These are phyloP conservation scores for Trebouxiophyceae sp. DNA, from an alignment of 163 green algal genomes.

Conservation along the genomic window DNA sequence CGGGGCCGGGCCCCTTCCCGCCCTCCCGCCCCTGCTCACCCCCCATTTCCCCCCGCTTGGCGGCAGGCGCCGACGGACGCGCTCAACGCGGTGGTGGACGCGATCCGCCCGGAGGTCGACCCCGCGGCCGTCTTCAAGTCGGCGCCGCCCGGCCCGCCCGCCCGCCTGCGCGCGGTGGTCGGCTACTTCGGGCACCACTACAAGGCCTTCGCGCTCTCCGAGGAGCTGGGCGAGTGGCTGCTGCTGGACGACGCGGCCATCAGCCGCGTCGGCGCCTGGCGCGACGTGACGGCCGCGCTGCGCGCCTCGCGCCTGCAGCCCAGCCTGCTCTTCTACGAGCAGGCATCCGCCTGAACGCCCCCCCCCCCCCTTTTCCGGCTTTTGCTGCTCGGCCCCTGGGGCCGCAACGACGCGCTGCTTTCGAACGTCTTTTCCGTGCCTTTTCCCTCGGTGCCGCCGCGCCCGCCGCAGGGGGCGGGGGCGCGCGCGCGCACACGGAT, in stretches of 20 bases:
- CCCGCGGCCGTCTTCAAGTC: constrained; percentile 37
- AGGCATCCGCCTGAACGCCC: too few relatives aligned
- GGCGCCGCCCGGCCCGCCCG: neutral
- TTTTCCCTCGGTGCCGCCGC: too few relatives aligned
- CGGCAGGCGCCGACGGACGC: constrained; percentile 37
- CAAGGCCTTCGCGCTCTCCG: constrained; percentile 42
- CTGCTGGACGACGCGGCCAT: constrained; percentile 60
- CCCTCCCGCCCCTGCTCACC: neutral
- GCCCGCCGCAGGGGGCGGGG: too few relatives aligned
- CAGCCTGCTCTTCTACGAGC: constrained; percentile 61
- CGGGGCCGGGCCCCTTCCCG: neutral
- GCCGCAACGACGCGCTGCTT: too few relatives aligned
- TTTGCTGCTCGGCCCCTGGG: too few relatives aligned
- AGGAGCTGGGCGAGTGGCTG: constrained; percentile 62
- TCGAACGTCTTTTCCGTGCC: too few relatives aligned
- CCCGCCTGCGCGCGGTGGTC: constrained; percentile 30
- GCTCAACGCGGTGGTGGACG: constrained; percentile 36
- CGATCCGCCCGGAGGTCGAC: constrained; percentile 24
- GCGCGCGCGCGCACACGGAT: too few relatives aligned
- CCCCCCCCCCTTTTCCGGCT: too few relatives aligned
- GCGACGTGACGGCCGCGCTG: constrained; percentile 42
- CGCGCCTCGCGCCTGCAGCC: constrained; percentile 45
- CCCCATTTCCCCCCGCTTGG: neutral
- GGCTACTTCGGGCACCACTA: constrained; percentile 74
- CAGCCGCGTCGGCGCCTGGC: constrained; percentile 46